Conservation (phyloP, 306 rosid genomes). For the Hylodesmum podocarpum region DNA sequence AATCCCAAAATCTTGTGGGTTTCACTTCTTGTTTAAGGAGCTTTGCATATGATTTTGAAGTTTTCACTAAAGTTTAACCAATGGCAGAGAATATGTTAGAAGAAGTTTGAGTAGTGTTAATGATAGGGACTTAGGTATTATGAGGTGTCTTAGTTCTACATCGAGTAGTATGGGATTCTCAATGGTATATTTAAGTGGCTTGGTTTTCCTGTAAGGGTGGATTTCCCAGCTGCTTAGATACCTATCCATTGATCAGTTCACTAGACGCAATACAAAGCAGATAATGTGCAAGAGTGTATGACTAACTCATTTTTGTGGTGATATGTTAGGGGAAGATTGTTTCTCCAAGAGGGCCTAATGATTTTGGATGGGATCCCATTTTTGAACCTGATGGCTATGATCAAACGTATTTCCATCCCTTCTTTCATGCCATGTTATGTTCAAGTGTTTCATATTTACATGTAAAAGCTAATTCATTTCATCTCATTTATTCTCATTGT, state of each 20-base stretch:
- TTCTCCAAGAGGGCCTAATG: slow-evolving; percentile 82
- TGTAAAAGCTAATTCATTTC: slow-evolving; percentile 26
- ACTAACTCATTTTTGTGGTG: slow-evolving; percentile 22
- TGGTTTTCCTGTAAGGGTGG: no score
- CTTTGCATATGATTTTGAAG: neutral
- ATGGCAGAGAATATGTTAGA: neutral
- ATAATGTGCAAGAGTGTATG: neutral
- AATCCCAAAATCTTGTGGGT: neutral
- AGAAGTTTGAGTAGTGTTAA: neutral
- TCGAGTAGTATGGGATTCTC: no score
- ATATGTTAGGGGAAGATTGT: slow-evolving; percentile 76
- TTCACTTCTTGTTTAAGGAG: neutral
- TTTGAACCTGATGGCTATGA: slow-evolving; percentile 86
- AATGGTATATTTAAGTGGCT: no score
- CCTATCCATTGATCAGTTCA: neutral
- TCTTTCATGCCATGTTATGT: slow-evolving; percentile 12
- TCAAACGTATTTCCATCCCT: slow-evolving; percentile 59
- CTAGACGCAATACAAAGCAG: neutral
- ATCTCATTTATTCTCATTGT: slow-evolving; percentile 6
- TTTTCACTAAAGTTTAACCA: neutral
- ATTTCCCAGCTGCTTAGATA: no score
- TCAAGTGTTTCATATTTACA: slow-evolving; percentile 10
- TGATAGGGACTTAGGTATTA: no score
- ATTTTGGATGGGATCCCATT: slow-evolving; percentile 96
- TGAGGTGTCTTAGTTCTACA: no score